Base-by-base conservation (phyloP, 257 asterid genomes). In the Eustoma russellianum region DNA sequence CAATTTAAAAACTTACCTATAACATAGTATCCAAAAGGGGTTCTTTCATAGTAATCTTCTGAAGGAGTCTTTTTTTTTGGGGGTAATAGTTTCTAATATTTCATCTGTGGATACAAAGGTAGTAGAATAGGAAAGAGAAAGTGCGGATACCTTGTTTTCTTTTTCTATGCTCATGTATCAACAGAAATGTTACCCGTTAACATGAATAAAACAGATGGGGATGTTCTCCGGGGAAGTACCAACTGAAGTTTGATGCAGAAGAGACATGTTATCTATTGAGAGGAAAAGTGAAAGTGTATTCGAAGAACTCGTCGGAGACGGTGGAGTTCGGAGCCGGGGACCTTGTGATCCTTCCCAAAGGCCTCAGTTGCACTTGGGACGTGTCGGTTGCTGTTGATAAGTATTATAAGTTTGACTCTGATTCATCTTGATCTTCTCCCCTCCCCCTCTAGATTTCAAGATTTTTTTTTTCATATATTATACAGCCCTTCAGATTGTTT, bases 361-460 rank as follows among this genome's bases (percentile, higher is more conserved):
- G 97, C 6, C 75, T 86, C 9, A 78, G 84, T 69, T 90, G 97
- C 77, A 90, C 96, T 24, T 90, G 97, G 97, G 97, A 90, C 46
- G 93, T 86, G 6, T 74, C 85, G 17, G 57, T 80, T 50, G 76
- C 85, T 8, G 83, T 89, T 34, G 95, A 89, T 50, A 89, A 89
- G 50, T 86, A 89, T 76, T 89, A 89, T 75, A 86, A 78, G 82
- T 89, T 89, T 68, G 86, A 81, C 48, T 53, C 66, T 38, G 12
- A 38, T 9, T 6, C 61, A 15, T 62, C 41, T 33, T 62, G 45
- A 13, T 17, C 50, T 2, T 41, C 51, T 9, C 5, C 10, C 5
- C 10, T 5, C 19, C 43, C 0, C 19, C 7, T 5, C 10, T 6
- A 0, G 1, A 14, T 19, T 35, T 24, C 30, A 24, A 24, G 2